phyloP scores from a whole-genome alignment of 495 filamentous ascomycete genomes.

The Penicillium macrosclerotiorum region DNA sequence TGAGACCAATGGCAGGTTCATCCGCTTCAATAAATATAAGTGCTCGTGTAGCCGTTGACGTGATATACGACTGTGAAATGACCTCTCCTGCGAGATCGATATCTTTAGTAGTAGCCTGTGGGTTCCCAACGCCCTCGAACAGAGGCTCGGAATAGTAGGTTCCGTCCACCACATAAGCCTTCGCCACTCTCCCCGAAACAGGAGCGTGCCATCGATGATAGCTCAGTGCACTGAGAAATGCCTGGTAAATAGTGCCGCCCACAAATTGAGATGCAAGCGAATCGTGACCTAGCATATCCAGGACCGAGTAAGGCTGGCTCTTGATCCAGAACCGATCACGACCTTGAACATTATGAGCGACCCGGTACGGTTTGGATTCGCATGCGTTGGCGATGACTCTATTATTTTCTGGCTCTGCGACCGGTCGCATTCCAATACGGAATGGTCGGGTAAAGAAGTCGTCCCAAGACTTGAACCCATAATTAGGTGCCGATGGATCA shows the following conservation, averaged over 20 bases:
- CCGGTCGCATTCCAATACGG: slow-evolving; percentile 52
- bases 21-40: slow-evolving; percentile 70
- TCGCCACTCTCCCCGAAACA: slow-evolving; percentile 55
- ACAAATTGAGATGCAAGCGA: slow-evolving; percentile 51
- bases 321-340: slow-evolving; percentile 64
- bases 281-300: slow-evolving; percentile 61
- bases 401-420: slow-evolving; percentile 46
- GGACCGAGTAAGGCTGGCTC: slow-evolving; percentile 60
- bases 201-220: slow-evolving; percentile 74
- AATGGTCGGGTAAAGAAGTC: slow-evolving; percentile 71
- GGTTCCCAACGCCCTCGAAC: slow-evolving; percentile 44
- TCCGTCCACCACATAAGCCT: slow-evolving; percentile 55
- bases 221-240: slow-evolving; percentile 60
- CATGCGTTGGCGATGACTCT: slow-evolving; percentile 62
- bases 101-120: slow-evolving; percentile 48
- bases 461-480: slow-evolving; percentile 70
- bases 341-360: slow-evolving; percentile 25
- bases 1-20: slow-evolving; percentile 62
- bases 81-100: slow-evolving; percentile 59
- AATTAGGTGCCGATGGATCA: slow-evolving; percentile 30
- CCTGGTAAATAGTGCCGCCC: slow-evolving; percentile 66
- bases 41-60: slow-evolving; percentile 55
- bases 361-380: slow-evolving; percentile 52
- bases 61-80: slow-evolving; percentile 61
- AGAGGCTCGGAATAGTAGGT: slow-evolving; percentile 68